phyloP scores from a whole-genome alignment of 1,284 basidiomycete genomes.

The Leucoagaricus sp. region DNA sequence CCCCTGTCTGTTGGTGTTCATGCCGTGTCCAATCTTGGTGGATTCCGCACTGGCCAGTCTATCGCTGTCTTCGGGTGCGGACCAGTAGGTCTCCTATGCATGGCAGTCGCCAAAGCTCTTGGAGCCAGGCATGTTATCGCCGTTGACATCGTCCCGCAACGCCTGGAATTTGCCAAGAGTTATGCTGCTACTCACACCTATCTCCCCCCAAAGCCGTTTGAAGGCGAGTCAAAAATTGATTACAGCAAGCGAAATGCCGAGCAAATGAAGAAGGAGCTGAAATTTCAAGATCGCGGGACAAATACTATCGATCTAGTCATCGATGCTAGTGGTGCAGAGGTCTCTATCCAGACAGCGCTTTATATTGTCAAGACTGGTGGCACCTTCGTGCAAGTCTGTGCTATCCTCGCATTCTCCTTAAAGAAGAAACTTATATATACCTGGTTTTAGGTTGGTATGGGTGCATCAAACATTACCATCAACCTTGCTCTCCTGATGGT shows the following conservation, averaged over 20 bases:
- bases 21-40: slow-evolving; percentile 78
- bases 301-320: slow-evolving; percentile 71
- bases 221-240: slow-evolving; percentile 65
- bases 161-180: slow-evolving; percentile 84
- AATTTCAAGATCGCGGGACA: slow-evolving; percentile 59
- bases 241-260: slow-evolving; percentile 74
- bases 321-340: slow-evolving; percentile 89
- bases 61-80: slow-evolving; percentile 89
- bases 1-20: slow-evolving; percentile 93
- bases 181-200: slow-evolving; percentile 90
- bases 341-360: slow-evolving; percentile 83
- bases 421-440: neutral
- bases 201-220: slow-evolving; percentile 61
- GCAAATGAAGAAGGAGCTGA: slow-evolving; percentile 56
- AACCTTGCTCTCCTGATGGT: slow-evolving; percentile 61
- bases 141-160: slow-evolving; percentile 81
- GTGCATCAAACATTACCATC: slow-evolving; percentile 60
- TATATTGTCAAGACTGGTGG: slow-evolving; percentile 75
- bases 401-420: neutral
- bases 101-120: slow-evolving; percentile 90
- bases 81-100: slow-evolving; percentile 89
- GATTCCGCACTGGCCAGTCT: slow-evolving; percentile 71
- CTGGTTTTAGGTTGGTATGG: slow-evolving; percentile 69
- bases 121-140: slow-evolving; percentile 82
- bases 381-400: slow-evolving; percentile 63